Evolutionary conservation across 768 basidiomycete genomes (phyloP), one percentile per base, ranked within the genome.

Genomic region (Pilatotrama ljubarskyi): DNA sequence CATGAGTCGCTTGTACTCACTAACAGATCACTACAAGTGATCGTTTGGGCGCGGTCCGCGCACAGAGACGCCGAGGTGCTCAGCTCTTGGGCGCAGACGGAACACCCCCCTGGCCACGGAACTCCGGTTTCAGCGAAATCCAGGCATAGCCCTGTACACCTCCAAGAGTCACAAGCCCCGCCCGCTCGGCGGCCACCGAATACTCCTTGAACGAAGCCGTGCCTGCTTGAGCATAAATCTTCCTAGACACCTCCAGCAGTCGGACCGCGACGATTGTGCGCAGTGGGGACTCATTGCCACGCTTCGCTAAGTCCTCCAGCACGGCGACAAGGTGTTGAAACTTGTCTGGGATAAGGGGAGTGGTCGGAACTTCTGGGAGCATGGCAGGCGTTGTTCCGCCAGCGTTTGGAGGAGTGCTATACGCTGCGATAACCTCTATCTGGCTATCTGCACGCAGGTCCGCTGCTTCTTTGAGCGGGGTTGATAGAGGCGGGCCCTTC

Each of bases 121-220:
- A 63, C 10, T 36, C 43, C 13, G 58, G 52, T 18, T 18, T 46
- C 1, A 63, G 48, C 5, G 48, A 40, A 5, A 63, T 55, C 62
- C 58, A 57, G 1, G 61, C 47, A 14, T 53, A 17, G 1, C 42
- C 55, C 1, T 38, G 42, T 2, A 20, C 2, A 4, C 61, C 61
- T 3, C 61, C 55, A 6, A 62, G 50, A 8, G 26, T 15, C 15
- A 63, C 58, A 18, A 68, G 24, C 3, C 59, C 61, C 10, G 59
- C 61, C 8, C 55, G n/a, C 42, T 50, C 57, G 8, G 70, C 70
- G 17, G 65, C 47, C 15, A 43, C 37, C 25, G 67, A 55, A 41
- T 68, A 70, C 17, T 62, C 55, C 55, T 64, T 67, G 58, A 71
- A 64, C 36, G 53, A 37, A 1, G 51, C 26, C 14, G 47, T 49